Conservation (phyloP, 1,284 basidiomycete genomes). For the Uromyces viciae-fabae region DNA sequence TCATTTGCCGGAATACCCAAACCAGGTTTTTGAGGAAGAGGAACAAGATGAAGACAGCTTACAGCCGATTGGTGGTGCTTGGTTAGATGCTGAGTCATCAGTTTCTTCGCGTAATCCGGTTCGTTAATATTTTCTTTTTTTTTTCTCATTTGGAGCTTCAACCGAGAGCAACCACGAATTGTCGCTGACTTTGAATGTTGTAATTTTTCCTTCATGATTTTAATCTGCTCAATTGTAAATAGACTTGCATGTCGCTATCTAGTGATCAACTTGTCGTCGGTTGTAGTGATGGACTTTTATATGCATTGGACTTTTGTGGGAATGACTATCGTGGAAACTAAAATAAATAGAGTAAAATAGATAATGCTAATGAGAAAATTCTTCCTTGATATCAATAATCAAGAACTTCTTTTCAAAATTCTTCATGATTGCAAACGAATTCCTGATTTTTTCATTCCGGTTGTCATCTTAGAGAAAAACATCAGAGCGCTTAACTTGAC, state of each 20-base stretch:
- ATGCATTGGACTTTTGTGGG: conserved; percentile 41
- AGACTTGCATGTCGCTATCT: conserved; percentile 44
- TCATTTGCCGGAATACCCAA: conserved; percentile 20
- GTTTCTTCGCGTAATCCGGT: conserved; percentile 36
- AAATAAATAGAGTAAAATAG: too few relatives aligned
- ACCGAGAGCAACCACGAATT: background rate
- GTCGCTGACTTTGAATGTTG: background rate
- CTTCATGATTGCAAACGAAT: too few relatives aligned
- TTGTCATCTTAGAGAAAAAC: too few relatives aligned
- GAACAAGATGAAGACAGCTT: background rate
- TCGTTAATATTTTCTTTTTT: background rate
- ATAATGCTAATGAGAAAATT: too few relatives aligned
- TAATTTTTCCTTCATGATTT: too few relatives aligned
- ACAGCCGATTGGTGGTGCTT: conserved; percentile 42
- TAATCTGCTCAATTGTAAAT: background rate
- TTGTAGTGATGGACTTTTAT: conserved; percentile 34
- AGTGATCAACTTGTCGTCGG: conserved; percentile 41
- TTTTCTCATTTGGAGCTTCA: background rate
- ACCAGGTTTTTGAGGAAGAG: background rate
- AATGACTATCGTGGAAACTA: conserved; percentile 2
- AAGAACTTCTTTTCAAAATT: too few relatives aligned
- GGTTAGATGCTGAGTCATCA: conserved; percentile 21
- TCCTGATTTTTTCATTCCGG: too few relatives aligned
- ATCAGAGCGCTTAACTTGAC: too few relatives aligned
- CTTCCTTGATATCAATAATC: too few relatives aligned